Conservation (phyloP, 768 basidiomycete species). For the Phanerochaete carnosa region DNA sequence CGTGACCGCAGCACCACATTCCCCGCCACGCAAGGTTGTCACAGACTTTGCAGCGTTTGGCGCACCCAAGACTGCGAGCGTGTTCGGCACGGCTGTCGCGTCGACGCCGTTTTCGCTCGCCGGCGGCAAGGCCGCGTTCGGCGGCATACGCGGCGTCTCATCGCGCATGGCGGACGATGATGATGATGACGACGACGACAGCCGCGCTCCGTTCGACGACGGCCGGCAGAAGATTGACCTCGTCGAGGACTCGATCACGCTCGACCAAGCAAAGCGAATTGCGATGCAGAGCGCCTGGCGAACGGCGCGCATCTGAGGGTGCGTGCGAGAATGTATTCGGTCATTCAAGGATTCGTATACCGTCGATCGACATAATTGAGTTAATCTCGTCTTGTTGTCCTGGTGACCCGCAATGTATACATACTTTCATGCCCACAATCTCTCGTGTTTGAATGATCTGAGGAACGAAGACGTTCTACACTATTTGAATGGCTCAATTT, state of each 20-base stretch:
- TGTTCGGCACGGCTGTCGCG: constrained; percentile 81
- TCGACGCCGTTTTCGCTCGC: constrained; percentile 78
- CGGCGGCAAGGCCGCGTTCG: constrained; percentile 82
- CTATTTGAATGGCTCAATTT: neutral
- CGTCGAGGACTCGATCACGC: constrained; percentile 79
- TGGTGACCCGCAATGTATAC: constrained; percentile 9
- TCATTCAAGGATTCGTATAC: constrained; percentile 13
- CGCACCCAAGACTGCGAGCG: constrained; percentile 67
- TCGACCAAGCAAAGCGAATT: constrained; percentile 91
- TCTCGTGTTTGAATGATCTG: neutral
- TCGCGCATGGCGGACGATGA: constrained; percentile 20
- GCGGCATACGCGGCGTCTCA: constrained; percentile 56
- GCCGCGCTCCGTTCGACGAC: constrained; percentile 51
- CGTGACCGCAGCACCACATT: constrained; percentile 30
- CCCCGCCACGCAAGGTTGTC: constrained; percentile 85
- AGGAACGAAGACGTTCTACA: neutral
- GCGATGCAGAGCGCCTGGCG: constrained; percentile 91
- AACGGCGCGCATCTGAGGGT: constrained; percentile 36
- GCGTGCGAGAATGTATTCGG: neutral
- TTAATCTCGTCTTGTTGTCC: constrained; percentile 9
- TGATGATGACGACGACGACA: constrained; percentile 69
- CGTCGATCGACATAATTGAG: constrained; percentile 4
- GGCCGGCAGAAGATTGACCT: constrained; percentile 74
- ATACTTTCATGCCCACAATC: neutral
- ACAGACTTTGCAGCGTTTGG: constrained; percentile 87